Base-by-base conservation (phyloP, 1,284 basidiomycete genomes). In the Xerocomus cyaneibrunnescens region DNA sequence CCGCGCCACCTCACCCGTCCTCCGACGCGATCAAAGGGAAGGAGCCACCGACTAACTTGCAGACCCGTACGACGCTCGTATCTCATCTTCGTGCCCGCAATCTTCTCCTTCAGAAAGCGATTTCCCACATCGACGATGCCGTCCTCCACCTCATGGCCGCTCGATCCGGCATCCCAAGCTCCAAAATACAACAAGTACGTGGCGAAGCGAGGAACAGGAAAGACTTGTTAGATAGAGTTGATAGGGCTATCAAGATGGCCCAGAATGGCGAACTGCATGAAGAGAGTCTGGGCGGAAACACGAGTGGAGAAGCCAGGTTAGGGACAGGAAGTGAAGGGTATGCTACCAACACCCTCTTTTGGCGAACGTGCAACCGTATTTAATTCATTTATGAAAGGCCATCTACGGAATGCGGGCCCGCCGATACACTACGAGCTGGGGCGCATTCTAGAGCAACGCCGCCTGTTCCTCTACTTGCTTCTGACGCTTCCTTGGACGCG, bases 61-160 rank as follows among this genome's bases (percentile, higher is more conserved):
- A 57, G 31, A 49, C 46, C n/a, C 66, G 54, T 30, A 67, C 50
- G n/a, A 64, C 32, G 0, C 60, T 69, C 21, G 53, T 66, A 51
- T 67, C 64, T 32, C 56, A 68, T 54, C 64, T 66, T 47, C 67
- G 64, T 44, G 66, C 66, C 2, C 66, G 52, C 32, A 70, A 70
- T 42, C 64, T 67, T 44, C 67, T 70, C 38, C 57, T 68, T 46
- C 64, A 68, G 39, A 66, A 64, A 54, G 67, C 64, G 48, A 66
- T 66, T 51, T 63, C 67, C 46, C 67, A 59, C 35, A 64, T 66
- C 19, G 66, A 69, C 40, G 62, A 68, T 60, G 64, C 66, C 10
- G 62, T 70, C 30, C 64, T 68, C 22, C 56, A 64, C 43, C 50
- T 66, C 6, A 56, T 66, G 64, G 64, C 64, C 38, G 64, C 67